A percentile compares a stretch with the other conserved stretches of the same genome.
Evolutionary conservation across 306 rosid species (phyloP).

Genomic region (Senna siamea): DNA sequence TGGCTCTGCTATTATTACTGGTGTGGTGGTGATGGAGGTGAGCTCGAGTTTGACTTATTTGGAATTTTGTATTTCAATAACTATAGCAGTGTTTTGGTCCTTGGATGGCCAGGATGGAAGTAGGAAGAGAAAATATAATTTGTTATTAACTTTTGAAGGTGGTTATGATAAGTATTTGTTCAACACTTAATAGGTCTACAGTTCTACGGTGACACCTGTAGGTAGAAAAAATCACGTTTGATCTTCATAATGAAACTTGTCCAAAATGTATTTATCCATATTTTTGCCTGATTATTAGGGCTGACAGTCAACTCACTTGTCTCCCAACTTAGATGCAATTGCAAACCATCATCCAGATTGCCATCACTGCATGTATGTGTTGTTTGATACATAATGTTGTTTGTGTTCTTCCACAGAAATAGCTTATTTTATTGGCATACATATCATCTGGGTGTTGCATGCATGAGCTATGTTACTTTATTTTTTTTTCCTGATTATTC

Average conservation of each 20-base stretch:
- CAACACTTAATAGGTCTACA: neutral
- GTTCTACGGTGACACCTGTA: constrained; percentile 1
- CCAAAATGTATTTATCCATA: neutral
- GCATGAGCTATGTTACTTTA: constrained; percentile 11
- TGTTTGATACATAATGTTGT: neutral
- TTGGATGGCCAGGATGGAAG: neutral
- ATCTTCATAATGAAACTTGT: constrained; percentile 9
- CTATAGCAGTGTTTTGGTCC: neutral
- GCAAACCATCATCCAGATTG: neutral
- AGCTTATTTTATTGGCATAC: neutral
- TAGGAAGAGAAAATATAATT: neutral
- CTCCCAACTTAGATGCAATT: neutral
- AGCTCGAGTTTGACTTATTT: constrained; percentile 14
- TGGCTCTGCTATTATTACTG: neutral
- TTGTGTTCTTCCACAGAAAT: constrained; percentile 6
- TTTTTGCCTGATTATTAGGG: constrained; percentile 15
- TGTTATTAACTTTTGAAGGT: neutral
- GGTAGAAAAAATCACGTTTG: neutral
- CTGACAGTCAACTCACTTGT: neutral
- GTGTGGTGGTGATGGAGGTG: constrained; percentile 12
- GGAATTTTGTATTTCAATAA: neutral
- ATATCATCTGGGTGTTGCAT: neutral
- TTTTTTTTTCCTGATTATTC: constrained; percentile 24
- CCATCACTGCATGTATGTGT: neutral
- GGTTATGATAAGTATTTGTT: neutral